Evolutionary conservation across 352 stramenopile species (phyloP).

Genomic region (Peronospora tabacina): DNA sequence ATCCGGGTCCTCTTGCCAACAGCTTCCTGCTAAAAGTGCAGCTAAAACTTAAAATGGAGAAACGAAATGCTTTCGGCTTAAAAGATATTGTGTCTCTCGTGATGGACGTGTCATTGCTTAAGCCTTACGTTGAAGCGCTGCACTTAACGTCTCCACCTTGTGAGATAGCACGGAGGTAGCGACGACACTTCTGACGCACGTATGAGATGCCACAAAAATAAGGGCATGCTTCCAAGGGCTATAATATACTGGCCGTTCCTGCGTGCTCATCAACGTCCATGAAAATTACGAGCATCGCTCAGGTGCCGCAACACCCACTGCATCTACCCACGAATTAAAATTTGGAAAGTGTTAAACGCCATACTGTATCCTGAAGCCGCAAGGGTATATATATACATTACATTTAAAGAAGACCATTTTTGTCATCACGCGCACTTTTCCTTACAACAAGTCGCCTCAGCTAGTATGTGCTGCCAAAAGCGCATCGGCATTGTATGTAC

Average conservation of each 20-base stretch:
- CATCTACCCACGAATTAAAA: constrained; percentile 22
- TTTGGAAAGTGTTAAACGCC: neutral
- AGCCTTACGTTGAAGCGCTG: constrained; percentile 39
- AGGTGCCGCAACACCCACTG: constrained; percentile 44
- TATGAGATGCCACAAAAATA: constrained; percentile 54
- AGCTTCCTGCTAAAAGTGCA: no score
- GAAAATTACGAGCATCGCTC: constrained; percentile 47
- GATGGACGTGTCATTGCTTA: constrained; percentile 31
- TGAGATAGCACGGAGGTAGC: constrained; percentile 39
- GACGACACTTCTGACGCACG: constrained; percentile 35
- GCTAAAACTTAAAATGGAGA: no score
- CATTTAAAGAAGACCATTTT: neutral
- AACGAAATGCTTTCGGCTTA: constrained; percentile 14
- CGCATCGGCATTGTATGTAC: neutral
- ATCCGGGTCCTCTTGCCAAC: no score
- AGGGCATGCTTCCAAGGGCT: constrained; percentile 47
- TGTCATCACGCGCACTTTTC: neutral
- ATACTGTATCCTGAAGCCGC: neutral
- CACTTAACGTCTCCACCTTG: constrained; percentile 40
- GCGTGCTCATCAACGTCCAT: constrained; percentile 79
- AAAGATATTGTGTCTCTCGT: constrained; percentile 35
- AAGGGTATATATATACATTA: neutral
- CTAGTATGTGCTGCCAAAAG: no score
- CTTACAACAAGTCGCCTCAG: neutral
- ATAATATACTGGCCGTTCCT: constrained; percentile 68